Evolutionary conservation across 768 basidiomycete genomes (phyloP), one percentile per base, ranked within the genome.

Genomic region (Podaxis sp.): DNA sequence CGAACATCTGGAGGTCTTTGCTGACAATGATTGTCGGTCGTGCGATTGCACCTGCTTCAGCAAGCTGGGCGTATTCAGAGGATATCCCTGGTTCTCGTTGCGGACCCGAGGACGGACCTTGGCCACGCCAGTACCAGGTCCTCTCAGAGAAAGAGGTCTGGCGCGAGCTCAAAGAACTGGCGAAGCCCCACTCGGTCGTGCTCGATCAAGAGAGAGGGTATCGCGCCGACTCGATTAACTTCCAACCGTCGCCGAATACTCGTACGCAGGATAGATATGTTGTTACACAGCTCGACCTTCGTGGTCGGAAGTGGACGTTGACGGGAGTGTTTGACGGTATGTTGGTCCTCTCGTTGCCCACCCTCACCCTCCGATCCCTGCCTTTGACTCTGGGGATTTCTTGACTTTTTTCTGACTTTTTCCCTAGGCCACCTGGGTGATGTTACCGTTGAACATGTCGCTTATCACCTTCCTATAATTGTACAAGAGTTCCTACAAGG

Each of bases 271-370:
- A 89, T 67, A 79, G 88, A 61, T 87, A 87, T 65, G 80, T 86
- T 33, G 80, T 87, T 60, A 82, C 82, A 7, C 79, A 81, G 67
- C 76, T 88, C 61, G 76, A 85, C 49, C 75, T 89, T 58, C 77
- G 77, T 54, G 87, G 84, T 13, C 80, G 77, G 33, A 72, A 76
- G 54, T 89, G 88, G 87, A 77, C 79, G n/a, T 79, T 89, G 65
- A 87, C 86, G 1, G 88, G 85, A 52, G 87, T 89, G 39, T 89
- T 89, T 68, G 88, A 89, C 71, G 88, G 88, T 84, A 67, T 64
- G 85, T 69, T 38, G 17, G 59, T 58, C 36, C 38, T 59, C 39
- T 19, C n/a, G 39, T 58, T 46, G 5, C 17, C 6, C 44, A 19
- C 19, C 42, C 46, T 48, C 63, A 42, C 12, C 15, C 42, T 19